phyloP scores from a whole-genome alignment of 306 rosid species.

The Astragalus membranaceus region DNA sequence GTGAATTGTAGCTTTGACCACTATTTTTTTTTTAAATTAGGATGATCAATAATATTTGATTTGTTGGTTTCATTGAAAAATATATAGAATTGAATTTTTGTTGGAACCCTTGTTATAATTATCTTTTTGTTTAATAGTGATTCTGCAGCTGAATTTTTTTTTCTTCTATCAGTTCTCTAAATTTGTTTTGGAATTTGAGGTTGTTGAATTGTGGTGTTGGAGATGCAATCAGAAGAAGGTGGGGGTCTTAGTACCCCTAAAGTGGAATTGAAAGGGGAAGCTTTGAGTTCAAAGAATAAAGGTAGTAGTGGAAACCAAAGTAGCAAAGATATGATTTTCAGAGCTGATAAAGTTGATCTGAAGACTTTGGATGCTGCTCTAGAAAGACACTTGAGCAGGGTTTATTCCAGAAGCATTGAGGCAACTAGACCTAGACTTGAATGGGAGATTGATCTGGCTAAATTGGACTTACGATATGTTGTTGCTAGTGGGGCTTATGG shows the following conservation, averaged over 20 bases:
- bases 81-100: neutral
- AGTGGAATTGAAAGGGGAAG: slow-evolving; percentile 15
- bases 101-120: neutral
- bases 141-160: neutral
- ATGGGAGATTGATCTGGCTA: slow-evolving; percentile 81
- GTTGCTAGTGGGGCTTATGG: slow-evolving; percentile 84
- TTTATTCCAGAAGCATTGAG: slow-evolving; percentile 39
- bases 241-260: slow-evolving; percentile 22
- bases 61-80: neutral
- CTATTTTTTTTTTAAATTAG: neutral
- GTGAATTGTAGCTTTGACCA: slow-evolving; percentile 21
- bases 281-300: slow-evolving; percentile 31
- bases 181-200: slow-evolving; percentile 20
- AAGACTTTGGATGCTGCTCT: slow-evolving; percentile 64
- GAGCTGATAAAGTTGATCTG: slow-evolving; percentile 73
- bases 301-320: slow-evolving; percentile 39
- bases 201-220: slow-evolving; percentile 17
- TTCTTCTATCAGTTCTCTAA: neutral
- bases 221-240: slow-evolving; percentile 34
- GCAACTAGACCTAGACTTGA: slow-evolving; percentile 50
- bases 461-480: slow-evolving; percentile 49
- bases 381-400: slow-evolving; percentile 76
- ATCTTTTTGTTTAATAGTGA: neutral
- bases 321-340: slow-evolving; percentile 55
- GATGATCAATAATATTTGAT: neutral